Conservation (phyloP, 148 eudicot genomes). For the Rhododendron ferrugineum region DNA sequence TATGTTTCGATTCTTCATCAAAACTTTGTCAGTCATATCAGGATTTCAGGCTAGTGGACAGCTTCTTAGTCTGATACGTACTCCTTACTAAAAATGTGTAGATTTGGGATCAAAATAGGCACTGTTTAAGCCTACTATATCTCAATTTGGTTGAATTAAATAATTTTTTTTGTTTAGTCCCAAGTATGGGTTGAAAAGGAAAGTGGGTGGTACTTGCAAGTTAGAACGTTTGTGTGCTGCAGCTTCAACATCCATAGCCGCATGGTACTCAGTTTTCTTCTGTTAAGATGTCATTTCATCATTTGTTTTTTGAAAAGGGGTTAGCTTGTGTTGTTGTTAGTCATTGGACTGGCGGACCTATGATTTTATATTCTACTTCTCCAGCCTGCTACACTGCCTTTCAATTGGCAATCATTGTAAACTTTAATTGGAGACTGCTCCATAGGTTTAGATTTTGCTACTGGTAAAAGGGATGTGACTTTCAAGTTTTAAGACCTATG, state of each 20-base stretch:
- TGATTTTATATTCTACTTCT: not conserved
- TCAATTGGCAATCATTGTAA: not conserved
- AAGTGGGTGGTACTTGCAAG: not conserved
- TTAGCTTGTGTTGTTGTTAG: not conserved
- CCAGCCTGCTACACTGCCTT: not conserved
- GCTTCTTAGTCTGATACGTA: not conserved
- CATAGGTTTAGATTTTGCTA: not conserved
- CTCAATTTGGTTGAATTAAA: not conserved
- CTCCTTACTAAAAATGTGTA: not conserved
- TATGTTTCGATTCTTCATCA: not conserved
- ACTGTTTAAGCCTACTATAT: not conserved
- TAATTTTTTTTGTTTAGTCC: not conserved
- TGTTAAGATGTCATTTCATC: no score
- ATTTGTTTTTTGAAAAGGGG: not conserved
- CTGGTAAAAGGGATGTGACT: not conserved
- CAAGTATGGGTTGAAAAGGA: not conserved
- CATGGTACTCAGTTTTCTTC: not conserved
- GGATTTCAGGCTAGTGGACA: not conserved
- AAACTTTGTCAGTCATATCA: not conserved
- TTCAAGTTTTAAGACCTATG: not conserved
- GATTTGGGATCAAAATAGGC: not conserved
- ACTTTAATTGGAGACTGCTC: not conserved
- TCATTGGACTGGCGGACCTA: not conserved
- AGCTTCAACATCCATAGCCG: not conserved
- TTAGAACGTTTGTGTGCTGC: not conserved